phyloP scores from a whole-genome alignment of 139 green algal genomes.

The Coccomyxa sp. region DNA sequence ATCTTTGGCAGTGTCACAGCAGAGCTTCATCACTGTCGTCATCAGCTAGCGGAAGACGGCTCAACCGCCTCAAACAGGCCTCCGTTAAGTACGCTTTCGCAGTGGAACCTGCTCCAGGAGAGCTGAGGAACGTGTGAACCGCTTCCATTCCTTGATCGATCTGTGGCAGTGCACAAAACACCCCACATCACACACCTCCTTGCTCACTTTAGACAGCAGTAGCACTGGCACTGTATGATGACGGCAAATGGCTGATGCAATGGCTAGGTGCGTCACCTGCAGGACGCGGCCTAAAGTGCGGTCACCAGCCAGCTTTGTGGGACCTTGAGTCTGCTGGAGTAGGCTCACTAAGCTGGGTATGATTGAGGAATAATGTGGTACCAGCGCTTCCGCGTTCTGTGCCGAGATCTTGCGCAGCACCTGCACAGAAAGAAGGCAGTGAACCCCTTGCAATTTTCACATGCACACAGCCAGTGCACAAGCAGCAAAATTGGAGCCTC shows the following conservation, averaged over 20 bases:
- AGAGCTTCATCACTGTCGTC: neutral
- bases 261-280: slow-evolving; percentile 2
- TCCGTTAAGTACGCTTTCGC: neutral
- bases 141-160: neutral
- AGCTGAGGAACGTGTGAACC: neutral
- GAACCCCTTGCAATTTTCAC: neutral
- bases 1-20: too few relatives aligned
- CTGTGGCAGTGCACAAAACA: neutral
- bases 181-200: too few relatives aligned
- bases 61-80: neutral
- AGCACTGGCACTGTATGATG: too few relatives aligned
- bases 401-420: slow-evolving; percentile 43
- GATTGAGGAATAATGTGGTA: slow-evolving; percentile 49
- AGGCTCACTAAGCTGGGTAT: slow-evolving; percentile 56
- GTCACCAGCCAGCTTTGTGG: slow-evolving; percentile 51
- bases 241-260: neutral
- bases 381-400: slow-evolving; percentile 22
- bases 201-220: too few relatives aligned
- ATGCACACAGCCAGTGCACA: neutral
- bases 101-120: neutral
- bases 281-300: slow-evolving; percentile 45
- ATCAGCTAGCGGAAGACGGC: neutral
- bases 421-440: slow-evolving; percentile 3
- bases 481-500: neutral
- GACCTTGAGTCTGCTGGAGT: slow-evolving; percentile 27